Evolutionary conservation across 208 protist genomes (phyloP).

Genomic region (Leishmania amazonensis): DNA sequence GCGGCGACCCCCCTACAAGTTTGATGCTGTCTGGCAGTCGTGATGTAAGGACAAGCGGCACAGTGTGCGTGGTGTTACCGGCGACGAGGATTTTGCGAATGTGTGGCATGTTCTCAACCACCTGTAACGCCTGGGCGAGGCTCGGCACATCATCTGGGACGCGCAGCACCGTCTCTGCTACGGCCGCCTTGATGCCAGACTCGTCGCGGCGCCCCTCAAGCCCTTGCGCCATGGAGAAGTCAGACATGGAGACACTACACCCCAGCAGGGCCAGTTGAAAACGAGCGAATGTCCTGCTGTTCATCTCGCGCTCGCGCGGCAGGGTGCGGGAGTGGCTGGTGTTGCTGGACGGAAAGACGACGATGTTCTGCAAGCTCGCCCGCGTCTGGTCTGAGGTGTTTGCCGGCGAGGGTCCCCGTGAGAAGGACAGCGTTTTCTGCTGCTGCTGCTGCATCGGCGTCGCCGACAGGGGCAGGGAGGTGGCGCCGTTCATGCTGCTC

Average conservation of each 20-base stretch:
- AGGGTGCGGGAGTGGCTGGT: conserved; percentile 12
- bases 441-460: conserved; percentile 16
- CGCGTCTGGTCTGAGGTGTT: conserved; percentile 32
- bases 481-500: conserved; percentile 19
- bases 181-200: conserved; percentile 12
- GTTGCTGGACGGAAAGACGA: conserved; percentile 30
- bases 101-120: conserved; percentile 49
- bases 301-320: conserved; percentile 26
- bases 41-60: conserved; percentile 49
- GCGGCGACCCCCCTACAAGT: conserved; percentile 69
- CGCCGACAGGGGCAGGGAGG: conserved; percentile 14
- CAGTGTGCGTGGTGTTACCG: conserved; percentile 48
- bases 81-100: conserved; percentile 69
- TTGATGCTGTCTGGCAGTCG: conserved; percentile 65
- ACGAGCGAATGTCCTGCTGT: conserved; percentile 29
- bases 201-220: conserved; percentile 13
- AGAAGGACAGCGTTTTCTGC: conserved; percentile 51
- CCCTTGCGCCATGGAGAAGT: conserved; percentile 38
- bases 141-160: conserved; percentile 66
- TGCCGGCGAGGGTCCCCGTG: conserved; percentile 28
- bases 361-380: conserved; percentile 30
- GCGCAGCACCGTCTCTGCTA: conserved; percentile 40
- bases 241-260: conserved; percentile 45
- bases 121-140: conserved; percentile 45
- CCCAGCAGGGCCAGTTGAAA: conserved; percentile 38